phyloP scores from a whole-genome alignment of 2,329 filamentous ascomycete genomes.

The Fusarium papillatum region DNA sequence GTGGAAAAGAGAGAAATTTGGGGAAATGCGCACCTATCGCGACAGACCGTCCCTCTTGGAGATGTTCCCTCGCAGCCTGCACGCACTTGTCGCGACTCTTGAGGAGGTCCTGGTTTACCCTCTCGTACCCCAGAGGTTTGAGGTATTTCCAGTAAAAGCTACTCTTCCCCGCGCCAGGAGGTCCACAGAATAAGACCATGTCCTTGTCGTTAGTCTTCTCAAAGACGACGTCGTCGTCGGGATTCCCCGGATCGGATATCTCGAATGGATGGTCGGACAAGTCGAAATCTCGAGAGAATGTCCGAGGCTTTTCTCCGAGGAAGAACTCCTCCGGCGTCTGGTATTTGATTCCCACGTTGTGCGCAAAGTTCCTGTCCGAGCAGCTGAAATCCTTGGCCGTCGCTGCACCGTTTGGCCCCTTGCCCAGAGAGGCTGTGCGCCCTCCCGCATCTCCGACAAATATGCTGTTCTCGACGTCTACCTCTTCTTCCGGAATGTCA shows the following conservation, averaged over 20 bases:
- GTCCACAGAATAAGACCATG: conserved; percentile 88
- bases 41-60: conserved; percentile 77
- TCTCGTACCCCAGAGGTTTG: conserved; percentile 82
- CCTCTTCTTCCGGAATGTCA: conserved; percentile 64
- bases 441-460: conserved; percentile 92
- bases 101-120: conserved; percentile 91
- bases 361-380: conserved; percentile 83
- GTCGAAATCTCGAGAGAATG: conserved; percentile 81
- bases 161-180: conserved; percentile 92
- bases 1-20: conserved; percentile 4
- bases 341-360: conserved; percentile 86
- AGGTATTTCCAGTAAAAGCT: conserved; percentile 88
- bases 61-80: conserved; percentile 76
- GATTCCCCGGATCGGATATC: conserved; percentile 38
- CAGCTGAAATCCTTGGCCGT: conserved; percentile 72
- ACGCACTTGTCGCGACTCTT: conserved; percentile 81
- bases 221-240: conserved; percentile 55
- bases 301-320: conserved; percentile 73
- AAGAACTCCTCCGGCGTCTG: conserved; percentile 95
- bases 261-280: conserved; percentile 65
- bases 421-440: conserved; percentile 58
- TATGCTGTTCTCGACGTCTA: conserved; percentile 81
- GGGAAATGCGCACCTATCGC: conserved; percentile 76
- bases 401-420: conserved; percentile 38
- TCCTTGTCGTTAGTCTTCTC: conserved; percentile 77